phyloP scores from a whole-genome alignment of 169 alveolate genomes.

The Plasmodium gonderi region DNA sequence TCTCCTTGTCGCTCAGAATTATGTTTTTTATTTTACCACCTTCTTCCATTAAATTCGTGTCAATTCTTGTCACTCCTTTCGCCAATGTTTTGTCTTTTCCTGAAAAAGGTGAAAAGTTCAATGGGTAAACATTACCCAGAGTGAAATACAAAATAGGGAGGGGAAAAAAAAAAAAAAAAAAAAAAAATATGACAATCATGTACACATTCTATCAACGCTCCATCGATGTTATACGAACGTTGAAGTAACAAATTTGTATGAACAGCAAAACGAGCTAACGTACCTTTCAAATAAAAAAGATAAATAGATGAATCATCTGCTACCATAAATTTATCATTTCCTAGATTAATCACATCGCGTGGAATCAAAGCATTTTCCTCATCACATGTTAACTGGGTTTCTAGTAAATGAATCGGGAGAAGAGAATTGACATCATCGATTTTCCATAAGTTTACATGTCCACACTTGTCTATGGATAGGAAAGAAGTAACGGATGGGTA shows the following conservation, averaged over 20 bases:
- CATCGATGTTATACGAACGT: too few species aligned
- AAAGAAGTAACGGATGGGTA: constrained; percentile 54
- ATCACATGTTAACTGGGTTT: constrained; percentile 7
- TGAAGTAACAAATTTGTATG: too few species aligned
- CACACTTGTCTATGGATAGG: constrained; percentile 42
- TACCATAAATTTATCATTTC: constrained; percentile 13
- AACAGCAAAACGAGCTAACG: background rate
- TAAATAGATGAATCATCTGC: constrained; percentile 13
- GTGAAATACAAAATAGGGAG: background rate
- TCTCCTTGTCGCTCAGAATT: background rate
- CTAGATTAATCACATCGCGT: constrained; percentile 16
- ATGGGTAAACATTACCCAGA: background rate
- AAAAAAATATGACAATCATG: too few species aligned
- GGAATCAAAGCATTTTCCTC: background rate
- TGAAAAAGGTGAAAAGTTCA: background rate
- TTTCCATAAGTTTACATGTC: constrained; percentile 52
- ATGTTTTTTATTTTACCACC: constrained; percentile 13
- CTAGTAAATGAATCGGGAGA: constrained; percentile 9
- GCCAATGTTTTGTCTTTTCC: background rate
- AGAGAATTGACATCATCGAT: constrained; percentile 35
- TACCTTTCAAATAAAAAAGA: constrained; percentile 20
- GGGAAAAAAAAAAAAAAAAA: too few species aligned
- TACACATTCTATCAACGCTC: too few species aligned
- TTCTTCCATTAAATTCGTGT: background rate
- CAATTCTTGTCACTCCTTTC: background rate